Evolutionary conservation across 1,284 basidiomycete genomes (phyloP), one percentile per base, ranked within the genome.

Genomic region (Xanthoconium separans): DNA sequence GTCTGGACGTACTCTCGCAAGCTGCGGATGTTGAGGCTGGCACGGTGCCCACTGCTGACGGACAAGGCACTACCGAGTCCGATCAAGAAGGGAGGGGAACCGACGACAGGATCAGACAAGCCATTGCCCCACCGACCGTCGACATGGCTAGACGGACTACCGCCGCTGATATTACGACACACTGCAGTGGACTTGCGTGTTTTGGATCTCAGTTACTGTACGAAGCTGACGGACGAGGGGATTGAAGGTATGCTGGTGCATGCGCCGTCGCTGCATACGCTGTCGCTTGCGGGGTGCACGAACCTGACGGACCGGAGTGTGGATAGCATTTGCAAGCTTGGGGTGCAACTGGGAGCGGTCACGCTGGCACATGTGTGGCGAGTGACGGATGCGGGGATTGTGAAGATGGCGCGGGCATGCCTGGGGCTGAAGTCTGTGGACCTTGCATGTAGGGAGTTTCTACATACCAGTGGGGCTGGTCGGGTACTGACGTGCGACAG

Each of bases 241-340:
- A 75, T 98, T 13, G 85, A 84, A 51, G 91, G 92, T 20, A 81
- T 97, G 54, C 79, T 95, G 36, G 73, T 75, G 49, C 89, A 94
- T 63, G 91, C 92, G 44, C 89, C 90, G 2, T 83, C 82, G 61
- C 82, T 98, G 58, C 83, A 93, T 55, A 88, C 82, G 57, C 70
- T 98, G 51, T 85, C 85, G 44, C 73, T 98, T 44, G 85, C 92
- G 27, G 93, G 93, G 50, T 98, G 95, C 72, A 72, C 79, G n/a
- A 70, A 78, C 48, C 77, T 98, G 65, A 94, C 93, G 4, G 89
- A 97, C 72, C 76, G 74, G 54, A 78, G 85, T 0, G 70, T 95
- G 49, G 79, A 84, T 58, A 83, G 80, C 62, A 84, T 97, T 36
- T 81, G 82, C 60, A 78, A 76, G 65, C 79, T 97, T 27, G 88